phyloP scores from a whole-genome alignment of 495 filamentous ascomycete genomes.

The Cairneyella variabilis region DNA sequence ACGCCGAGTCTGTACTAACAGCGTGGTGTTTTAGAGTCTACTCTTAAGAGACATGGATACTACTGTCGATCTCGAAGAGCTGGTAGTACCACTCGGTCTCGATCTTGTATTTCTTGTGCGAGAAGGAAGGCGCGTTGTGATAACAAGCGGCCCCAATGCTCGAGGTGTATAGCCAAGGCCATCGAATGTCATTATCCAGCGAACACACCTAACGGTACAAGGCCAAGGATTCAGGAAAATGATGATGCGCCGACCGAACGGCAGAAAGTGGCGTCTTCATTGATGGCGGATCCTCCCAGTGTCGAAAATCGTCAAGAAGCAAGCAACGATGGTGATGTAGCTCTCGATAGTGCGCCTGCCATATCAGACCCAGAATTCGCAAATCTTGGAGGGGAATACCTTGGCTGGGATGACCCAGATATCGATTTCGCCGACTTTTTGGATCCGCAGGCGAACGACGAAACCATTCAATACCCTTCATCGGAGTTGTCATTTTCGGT shows the following conservation, averaged over 20 bases:
- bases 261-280: not conserved
- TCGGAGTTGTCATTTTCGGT: conserved; percentile 18
- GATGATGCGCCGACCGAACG: conserved; percentile 10
- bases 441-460: conserved; percentile 20
- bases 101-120: conserved; percentile 41
- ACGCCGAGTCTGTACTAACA: conserved; percentile 22
- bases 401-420: conserved; percentile 23
- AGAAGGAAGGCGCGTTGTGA: conserved; percentile 40
- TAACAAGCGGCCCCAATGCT: conserved; percentile 36
- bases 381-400: conserved; percentile 21
- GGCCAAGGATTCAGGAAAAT: conserved; percentile 9
- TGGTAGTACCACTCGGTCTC: conserved; percentile 25
- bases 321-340: conserved; percentile 11
- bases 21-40: conserved; percentile 30
- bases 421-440: conserved; percentile 25
- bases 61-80: conserved; percentile 41
- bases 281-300: conserved; percentile 3
- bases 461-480: conserved; percentile 20
- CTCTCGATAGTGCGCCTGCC: conserved; percentile 15
- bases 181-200: conserved; percentile 37
- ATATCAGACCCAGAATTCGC: conserved; percentile 20
- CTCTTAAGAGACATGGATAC: conserved; percentile 45
- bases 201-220: conserved; percentile 4
- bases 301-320: conserved; percentile 10
- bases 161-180: conserved; percentile 36